phyloP scores from a whole-genome alignment of 805 yeast genomes.

The Kuraishia cidri region DNA sequence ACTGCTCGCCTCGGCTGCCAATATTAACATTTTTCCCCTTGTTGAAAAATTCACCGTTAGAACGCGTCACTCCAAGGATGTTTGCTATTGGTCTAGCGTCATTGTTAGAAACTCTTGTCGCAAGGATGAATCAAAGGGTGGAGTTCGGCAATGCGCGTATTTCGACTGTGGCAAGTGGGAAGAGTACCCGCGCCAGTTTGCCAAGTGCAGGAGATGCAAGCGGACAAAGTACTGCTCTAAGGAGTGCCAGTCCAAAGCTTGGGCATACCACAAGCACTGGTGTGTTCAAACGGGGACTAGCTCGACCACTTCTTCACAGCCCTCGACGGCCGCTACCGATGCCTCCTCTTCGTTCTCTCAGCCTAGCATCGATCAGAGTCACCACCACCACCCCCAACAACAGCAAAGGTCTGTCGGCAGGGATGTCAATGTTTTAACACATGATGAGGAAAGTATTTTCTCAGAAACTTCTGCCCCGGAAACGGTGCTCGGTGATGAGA shows the following conservation, averaged over 20 bases:
- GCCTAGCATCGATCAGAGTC: too few species aligned
- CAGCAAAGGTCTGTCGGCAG: too few species aligned
- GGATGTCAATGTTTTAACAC: too few species aligned
- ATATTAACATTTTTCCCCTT: conserved; percentile 72
- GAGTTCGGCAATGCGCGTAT: conserved; percentile 91
- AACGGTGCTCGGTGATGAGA: too few species aligned
- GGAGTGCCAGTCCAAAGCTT: conserved; percentile 84
- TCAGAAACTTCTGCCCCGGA: too few species aligned
- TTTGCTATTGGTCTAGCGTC: conserved; percentile 96
- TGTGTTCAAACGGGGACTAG: conserved; percentile 46
- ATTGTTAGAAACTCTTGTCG: conserved; percentile 94
- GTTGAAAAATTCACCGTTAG: conserved; percentile 84
- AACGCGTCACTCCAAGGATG: conserved; percentile 59
- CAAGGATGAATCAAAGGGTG: conserved; percentile 78
- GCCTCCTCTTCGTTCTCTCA: background rate
- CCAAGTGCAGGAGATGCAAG: conserved; percentile 90
- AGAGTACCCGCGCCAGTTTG: conserved; percentile 80
- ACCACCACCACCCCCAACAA: too few species aligned
- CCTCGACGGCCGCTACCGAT: background rate
- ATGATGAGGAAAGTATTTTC: too few species aligned
- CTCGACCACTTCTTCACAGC: conserved; percentile 7
- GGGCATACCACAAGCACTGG: conserved; percentile 95
- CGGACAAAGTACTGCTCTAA: conserved; percentile 92
- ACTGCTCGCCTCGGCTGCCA: conserved; percentile 33
- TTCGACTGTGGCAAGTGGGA: conserved; percentile 96